These are phyloP conservation scores for Cordyceps cateniannulata DNA, from an alignment of 2,329 filamentous ascomycete species.

Conservation along the genomic window DNA sequence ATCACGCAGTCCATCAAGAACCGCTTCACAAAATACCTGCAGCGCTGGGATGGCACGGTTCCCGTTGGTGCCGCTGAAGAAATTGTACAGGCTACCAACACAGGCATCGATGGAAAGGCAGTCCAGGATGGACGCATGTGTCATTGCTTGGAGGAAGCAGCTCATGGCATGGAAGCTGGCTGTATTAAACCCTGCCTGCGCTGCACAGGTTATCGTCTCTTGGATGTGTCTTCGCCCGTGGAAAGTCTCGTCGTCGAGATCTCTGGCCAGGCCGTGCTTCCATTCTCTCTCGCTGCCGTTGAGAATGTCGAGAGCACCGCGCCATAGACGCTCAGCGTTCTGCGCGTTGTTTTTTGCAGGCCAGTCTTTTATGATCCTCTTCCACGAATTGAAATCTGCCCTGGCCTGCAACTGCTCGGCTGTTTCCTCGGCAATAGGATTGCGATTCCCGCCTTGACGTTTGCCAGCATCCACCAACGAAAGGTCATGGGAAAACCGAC, in stretches of 20 bases:
- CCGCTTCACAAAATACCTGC: neutral
- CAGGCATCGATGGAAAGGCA: slow-evolving; percentile 9
- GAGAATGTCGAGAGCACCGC: neutral
- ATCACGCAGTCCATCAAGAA: neutral
- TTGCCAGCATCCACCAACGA: neutral
- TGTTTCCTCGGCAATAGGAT: neutral
- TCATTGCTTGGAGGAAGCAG: slow-evolving; percentile 8
- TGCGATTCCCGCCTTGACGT: neutral
- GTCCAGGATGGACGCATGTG: slow-evolving; percentile 5
- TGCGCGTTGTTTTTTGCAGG: neutral
- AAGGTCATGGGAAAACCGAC: slow-evolving; percentile 2
- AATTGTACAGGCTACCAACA: slow-evolving; percentile 7
- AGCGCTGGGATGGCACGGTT: slow-evolving; percentile 4
- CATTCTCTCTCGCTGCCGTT: neutral
- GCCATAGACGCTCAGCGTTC: neutral
- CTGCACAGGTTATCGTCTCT: neutral
- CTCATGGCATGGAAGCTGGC: neutral
- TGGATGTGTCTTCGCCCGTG: slow-evolving; percentile 2
- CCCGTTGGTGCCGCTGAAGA: slow-evolving; percentile 9
- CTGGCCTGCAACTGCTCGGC: neutral
- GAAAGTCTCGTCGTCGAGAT: slow-evolving; percentile 2
- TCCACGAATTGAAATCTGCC: slow-evolving; percentile 6
- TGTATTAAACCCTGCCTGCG: neutral
- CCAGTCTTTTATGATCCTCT: neutral
- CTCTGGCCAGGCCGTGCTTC: slow-evolving; percentile 1